phyloP scores from a whole-genome alignment of 148 eudicot genomes.

The Amaranthus hypochondriacus region DNA sequence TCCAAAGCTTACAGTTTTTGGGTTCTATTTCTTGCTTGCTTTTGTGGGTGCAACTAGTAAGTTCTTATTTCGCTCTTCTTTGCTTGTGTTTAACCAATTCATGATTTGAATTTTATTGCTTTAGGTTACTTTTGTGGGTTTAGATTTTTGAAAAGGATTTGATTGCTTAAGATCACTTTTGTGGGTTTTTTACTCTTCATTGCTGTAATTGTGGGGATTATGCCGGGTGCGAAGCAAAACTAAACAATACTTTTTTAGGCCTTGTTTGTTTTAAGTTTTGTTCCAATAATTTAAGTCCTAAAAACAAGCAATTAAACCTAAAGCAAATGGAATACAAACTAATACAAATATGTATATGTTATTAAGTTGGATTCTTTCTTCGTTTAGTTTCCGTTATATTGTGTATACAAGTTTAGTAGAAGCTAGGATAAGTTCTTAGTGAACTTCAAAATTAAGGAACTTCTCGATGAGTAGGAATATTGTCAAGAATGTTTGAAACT shows the following conservation, averaged over 20 bases:
- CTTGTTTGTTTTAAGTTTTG: no score
- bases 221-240: no score
- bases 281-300: no score
- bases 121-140: slow-evolving; percentile 1
- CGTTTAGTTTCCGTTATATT: neutral
- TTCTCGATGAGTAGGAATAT: neutral
- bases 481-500: neutral
- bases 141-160: neutral
- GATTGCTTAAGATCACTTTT: neutral
- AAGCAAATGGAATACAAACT: no score
- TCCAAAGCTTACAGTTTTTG: slow-evolving; percentile 90
- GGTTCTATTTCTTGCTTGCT: slow-evolving; percentile 98
- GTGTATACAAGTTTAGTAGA: neutral
- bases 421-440: neutral
- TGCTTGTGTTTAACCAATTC: neutral
- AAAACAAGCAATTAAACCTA: no score
- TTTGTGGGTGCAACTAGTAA: slow-evolving; percentile 97
- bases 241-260: no score
- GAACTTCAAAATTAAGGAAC: neutral
- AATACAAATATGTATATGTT: no score
- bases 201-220: slow-evolving; percentile 1
- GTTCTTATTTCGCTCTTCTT: slow-evolving; percentile 23
- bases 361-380: neutral
- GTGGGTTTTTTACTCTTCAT: neutral
- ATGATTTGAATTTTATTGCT: neutral